phyloP scores from a whole-genome alignment of 1,284 basidiomycete genomes.

The Microstroma glucosiphilum region DNA sequence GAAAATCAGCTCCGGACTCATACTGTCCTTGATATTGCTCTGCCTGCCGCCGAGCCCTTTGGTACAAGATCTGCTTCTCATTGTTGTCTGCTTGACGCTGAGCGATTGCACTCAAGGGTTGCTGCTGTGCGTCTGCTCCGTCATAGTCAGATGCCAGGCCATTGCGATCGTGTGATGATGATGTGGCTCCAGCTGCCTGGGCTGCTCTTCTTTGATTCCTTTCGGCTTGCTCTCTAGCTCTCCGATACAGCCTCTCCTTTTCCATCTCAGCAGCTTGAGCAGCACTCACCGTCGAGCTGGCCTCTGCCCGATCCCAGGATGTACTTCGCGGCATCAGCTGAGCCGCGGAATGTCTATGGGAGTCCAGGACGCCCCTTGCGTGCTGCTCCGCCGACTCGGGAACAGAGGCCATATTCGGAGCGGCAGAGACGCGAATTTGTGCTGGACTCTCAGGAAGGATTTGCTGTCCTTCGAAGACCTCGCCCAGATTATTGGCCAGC shows the following conservation, averaged over 20 bases:
- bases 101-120: neutral
- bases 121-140: neutral
- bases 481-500: constrained; percentile 4
- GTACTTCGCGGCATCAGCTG: neutral
- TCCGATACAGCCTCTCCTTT: constrained; percentile 41
- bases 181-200: constrained; percentile 9
- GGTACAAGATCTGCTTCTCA: constrained; percentile 39
- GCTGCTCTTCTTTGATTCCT: constrained; percentile 35
- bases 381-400: too few relatives aligned
- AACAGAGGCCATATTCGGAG: too few relatives aligned
- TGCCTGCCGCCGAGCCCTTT: constrained; percentile 36
- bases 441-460: neutral
- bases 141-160: neutral
- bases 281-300: neutral
- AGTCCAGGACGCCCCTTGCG: neutral
- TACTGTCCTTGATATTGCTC: constrained; percentile 31
- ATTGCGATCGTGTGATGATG: neutral
- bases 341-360: neutral
- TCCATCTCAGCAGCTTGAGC: constrained; percentile 30
- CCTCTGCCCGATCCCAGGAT: neutral
- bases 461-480: constrained; percentile 8
- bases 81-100: constrained; percentile 11
- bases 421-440: too few relatives aligned
- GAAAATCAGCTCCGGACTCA: constrained; percentile 23
- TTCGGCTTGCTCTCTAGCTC: constrained; percentile 42